Base-by-base conservation (phyloP, 169 alveolate genomes). In the Eimeria maxima region DNA sequence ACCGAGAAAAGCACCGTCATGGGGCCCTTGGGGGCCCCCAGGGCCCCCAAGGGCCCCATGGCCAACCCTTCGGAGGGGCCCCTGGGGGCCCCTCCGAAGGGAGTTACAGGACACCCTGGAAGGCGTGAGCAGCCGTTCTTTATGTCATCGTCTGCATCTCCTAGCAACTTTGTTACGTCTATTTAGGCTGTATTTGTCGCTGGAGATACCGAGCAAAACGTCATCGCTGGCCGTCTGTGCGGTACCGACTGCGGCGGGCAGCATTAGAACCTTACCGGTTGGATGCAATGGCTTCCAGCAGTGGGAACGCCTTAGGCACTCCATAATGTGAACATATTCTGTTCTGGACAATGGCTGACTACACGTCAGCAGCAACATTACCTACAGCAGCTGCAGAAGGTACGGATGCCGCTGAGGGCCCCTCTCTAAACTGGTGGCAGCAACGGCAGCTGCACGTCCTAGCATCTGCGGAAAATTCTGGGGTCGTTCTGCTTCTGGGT, bases 391-490 rank as follows among this genome's bases (percentile, higher is more conserved):
- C 6, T 4, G 44, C 38, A 4, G 33, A 33, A 2, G 90, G 14
- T 83, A 44, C 57, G 29, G 53, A n/a, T 83, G 73, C 74, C 22
- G 57, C n/a, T 20, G 91, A 33, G 29, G 74, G 67, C 50, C 74
- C 69, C 42, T 83, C 55, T 33, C 91, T 55, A 47, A 83, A 38
- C 42, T 83, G 91, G 91, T 83, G 91, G 91, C 74, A 83, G 69
- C 74, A 83, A 57, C 91, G 53, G 91, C 91, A 83, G 33, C 76
- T 83, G 74, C 53, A 73, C 18, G 18, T 83, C 38, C 16, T 83
- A 33, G 91, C 91, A 33, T 24, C 91, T 18, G 50, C 74, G 42
- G 91, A 83, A 55, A 50, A 33, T 22, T 83, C 91, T 11, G 91
- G 91, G 22, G 91, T 83, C 8, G 76, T 83, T 29, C 74, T 83